Base-by-base conservation (phyloP, 1,284 basidiomycete species). In the Lentinula novae-zelandiae region DNA sequence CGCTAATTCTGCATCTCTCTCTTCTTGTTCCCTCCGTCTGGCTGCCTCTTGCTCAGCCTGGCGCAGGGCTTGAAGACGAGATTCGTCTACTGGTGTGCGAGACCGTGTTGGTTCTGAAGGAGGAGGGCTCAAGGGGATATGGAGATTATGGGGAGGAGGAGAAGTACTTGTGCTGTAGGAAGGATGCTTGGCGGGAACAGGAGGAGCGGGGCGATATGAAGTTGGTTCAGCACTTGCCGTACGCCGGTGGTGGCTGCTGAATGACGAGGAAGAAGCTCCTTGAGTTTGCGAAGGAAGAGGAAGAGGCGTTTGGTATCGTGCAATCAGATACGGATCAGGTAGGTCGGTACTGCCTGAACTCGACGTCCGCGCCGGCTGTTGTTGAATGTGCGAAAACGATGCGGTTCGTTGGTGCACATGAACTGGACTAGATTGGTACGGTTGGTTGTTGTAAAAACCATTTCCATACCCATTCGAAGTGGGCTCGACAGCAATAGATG, bases 291-390 rank as follows among this genome's bases (percentile, higher is more conserved):
- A 71, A 17, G 83, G 82, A 15, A 84, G 74, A 13, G 83, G 80
- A n/a, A 84, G 72, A 5, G 79, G 79, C 1, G 75, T 71, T 53
- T 80, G 75, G 68, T 85, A 85, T 20, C 80, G 73, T 20, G 71
- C 69, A 44, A 71, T 67, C 3, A 79, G 71, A 64, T 80, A 78
- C 31, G 79, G 77, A 65, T 82, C 81, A 2, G 74, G 73, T 1
- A 77, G 67, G 6, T 71, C 69, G 3, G 17, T 15, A 2, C 62
- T 57, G 27, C 67, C 65, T 33, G 62, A 48, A 65, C 57, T 60
- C 58, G 54, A 54, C 31, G 51, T 50, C 51, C 49, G 44, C 36
- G 46, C n/a, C 17, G 62, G 51, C 22, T 54, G 46, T 15, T 33
- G 62, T 49, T 27, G 51, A 39, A 17, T 63, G 36, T 49, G 58